Evolutionary conservation across 495 filamentous ascomycete genomes (phyloP), one percentile per base, ranked within the genome.

Genomic region (Trichoderma parareesei): DNA sequence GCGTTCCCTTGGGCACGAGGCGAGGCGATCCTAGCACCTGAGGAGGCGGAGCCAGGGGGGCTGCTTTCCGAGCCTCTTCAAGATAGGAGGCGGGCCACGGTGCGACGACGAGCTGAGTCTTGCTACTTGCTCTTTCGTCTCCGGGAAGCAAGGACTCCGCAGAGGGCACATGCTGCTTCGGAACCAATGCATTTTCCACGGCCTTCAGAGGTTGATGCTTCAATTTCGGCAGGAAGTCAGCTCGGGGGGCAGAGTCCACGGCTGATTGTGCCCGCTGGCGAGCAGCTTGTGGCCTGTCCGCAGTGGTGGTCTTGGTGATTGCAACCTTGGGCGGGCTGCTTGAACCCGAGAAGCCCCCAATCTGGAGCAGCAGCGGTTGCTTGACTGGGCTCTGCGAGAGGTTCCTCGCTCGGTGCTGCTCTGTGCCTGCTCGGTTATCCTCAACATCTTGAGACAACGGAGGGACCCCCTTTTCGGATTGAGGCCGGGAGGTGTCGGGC

Each of bases 401-500:
- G 18, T 57, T 57, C 18, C 53, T 57, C 10, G 37, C 27, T 20
- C 33, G 53, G 16, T 10, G 44, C 13, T 14, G 20, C 53, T 35
- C 53, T 11, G 53, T 37, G 27, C 8, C 33, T 57, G 16, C 10
- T 33, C 33, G 53, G 9, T 57, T 57, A 37, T 27, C 16, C 53
- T 57, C 53, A 9, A 62, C 27, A 27, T 70, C 64, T 4, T 53
- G 64, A 4, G 60, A 38, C 6, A 61, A 49, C 11, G 72, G 59
- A 3, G 68, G 61, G 9, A 68, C 5, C 37, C 72, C 77, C 59
- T 75, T 77, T 18, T 73, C 72, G 20, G 76, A 77, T 46, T 80
- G 79, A 2, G 77, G 75, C 20, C 77, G 73, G 1, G 78, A 80
- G 4, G 78, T 80, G 61, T 81, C 76, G 11, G 79, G 78, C 3